A percentile compares a stretch with the other conserved stretches of the same genome.
These are phyloP conservation scores for Cladosporium velox DNA, from an alignment of 2,329 filamentous ascomycete species.

Conservation along the genomic window DNA sequence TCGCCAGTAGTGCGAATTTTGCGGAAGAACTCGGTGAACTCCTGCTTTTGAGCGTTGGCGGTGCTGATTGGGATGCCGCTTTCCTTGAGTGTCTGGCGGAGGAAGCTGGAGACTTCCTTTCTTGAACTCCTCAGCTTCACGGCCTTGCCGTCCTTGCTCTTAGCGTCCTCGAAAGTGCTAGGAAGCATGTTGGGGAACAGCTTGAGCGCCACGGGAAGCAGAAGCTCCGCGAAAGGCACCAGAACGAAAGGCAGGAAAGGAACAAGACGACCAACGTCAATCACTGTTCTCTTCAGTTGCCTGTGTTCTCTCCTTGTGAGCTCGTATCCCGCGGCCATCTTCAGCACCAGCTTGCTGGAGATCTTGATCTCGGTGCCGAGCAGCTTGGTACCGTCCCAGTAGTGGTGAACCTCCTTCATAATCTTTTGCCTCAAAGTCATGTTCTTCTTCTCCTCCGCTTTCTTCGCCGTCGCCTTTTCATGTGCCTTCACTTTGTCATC, in stretches of 20 bases:
- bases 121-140: slow-evolving; percentile 77
- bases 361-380: slow-evolving; percentile 90
- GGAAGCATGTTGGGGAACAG: slow-evolving; percentile 97
- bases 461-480: slow-evolving; percentile 59
- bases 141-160: slow-evolving; percentile 86
- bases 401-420: slow-evolving; percentile 90
- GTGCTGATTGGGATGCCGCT: slow-evolving; percentile 87
- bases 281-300: slow-evolving; percentile 88
- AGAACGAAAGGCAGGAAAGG: slow-evolving; percentile 97
- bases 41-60: slow-evolving; percentile 83
- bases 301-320: slow-evolving; percentile 89
- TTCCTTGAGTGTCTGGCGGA: slow-evolving; percentile 85
- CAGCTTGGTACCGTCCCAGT: slow-evolving; percentile 98
- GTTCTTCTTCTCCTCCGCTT: slow-evolving; percentile 76
- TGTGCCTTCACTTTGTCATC: slow-evolving; percentile 56
- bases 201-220: slow-evolving; percentile 87
- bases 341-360: slow-evolving; percentile 84
- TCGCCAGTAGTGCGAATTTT: slow-evolving; percentile 92
- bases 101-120: slow-evolving; percentile 89
- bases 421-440: slow-evolving; percentile 87
- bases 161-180: slow-evolving; percentile 93
- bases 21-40: slow-evolving; percentile 95
- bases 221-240: slow-evolving; percentile 90
- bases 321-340: slow-evolving; percentile 98
- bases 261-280: slow-evolving; percentile 87